Conservation (phyloP, 2,329 filamentous ascomycete species). For the Teratosphaeria viscida region DNA sequence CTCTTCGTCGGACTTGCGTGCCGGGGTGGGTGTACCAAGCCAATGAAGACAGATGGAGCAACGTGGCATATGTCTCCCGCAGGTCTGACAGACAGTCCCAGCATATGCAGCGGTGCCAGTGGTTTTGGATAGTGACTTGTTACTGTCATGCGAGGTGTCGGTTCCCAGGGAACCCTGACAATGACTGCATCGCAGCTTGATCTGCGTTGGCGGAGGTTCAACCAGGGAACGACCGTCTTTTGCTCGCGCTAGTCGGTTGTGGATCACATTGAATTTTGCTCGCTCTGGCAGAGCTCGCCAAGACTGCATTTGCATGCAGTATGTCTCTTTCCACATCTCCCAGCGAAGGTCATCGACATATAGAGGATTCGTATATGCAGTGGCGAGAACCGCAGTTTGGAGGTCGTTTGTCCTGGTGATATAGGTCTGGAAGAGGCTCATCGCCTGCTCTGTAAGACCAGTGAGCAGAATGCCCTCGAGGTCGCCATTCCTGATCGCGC, state of each 20-base stretch:
- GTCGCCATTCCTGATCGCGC: conserved; percentile 55
- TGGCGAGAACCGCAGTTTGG: conserved; percentile 66
- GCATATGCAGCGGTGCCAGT: conserved; percentile 20
- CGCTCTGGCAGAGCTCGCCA: conserved; percentile 62
- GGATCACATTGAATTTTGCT: conserved; percentile 68
- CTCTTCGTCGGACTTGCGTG: conserved; percentile 25
- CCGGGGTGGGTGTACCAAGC: conserved; percentile 49
- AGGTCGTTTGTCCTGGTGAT: conserved; percentile 66
- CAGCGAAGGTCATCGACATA: conserved; percentile 71
- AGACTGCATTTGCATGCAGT: conserved; percentile 60
- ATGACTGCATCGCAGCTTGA: conserved; percentile 66
- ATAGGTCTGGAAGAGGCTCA: conserved; percentile 67
- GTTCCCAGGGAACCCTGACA: conserved; percentile 51
- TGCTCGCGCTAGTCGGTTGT: conserved; percentile 56
- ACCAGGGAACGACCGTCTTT: conserved; percentile 54
- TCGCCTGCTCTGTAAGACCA: conserved; percentile 60
- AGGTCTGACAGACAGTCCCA: conserved; percentile 49
- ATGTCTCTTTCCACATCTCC: conserved; percentile 65
- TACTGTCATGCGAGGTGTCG: conserved; percentile 22
- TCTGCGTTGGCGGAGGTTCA: conserved; percentile 55
- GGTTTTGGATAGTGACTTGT: conserved; percentile 12
- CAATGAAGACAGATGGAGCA: conserved; percentile 53
- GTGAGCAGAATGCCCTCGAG: conserved; percentile 70
- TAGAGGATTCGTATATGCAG: conserved; percentile 61
- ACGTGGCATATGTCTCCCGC: conserved; percentile 51